Evolutionary conservation across 805 yeast species (phyloP).

Genomic region (Nematodospora valgi): DNA sequence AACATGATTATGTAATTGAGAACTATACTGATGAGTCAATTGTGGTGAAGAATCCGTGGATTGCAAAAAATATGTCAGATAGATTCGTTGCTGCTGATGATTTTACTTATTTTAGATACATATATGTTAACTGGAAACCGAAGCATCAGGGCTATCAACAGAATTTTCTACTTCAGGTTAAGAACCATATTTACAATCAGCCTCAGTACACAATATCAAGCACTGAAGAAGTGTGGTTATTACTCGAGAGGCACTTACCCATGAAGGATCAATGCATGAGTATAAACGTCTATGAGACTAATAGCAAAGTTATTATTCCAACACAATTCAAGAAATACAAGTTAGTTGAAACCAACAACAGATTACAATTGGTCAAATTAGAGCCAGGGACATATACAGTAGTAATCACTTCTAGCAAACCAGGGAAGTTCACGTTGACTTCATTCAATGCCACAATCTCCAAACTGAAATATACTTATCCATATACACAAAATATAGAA

Average conservation of each 20-base stretch:
- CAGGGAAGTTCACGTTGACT: slow-evolving; percentile 26
- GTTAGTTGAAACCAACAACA: slow-evolving; percentile 30
- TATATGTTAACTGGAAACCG: slow-evolving; percentile 73
- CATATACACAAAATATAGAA: slow-evolving; percentile 15
- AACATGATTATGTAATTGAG: slow-evolving; percentile 69
- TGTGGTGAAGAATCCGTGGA: slow-evolving; percentile 37
- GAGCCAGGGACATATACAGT: slow-evolving; percentile 26
- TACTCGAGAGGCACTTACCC: slow-evolving; percentile 48
- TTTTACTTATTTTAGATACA: slow-evolving; percentile 37
- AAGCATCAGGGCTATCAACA: slow-evolving; percentile 21
- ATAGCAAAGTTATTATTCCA: slow-evolving; percentile 20
- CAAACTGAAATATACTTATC: slow-evolving; percentile 29
- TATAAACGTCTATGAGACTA: slow-evolving; percentile 21
- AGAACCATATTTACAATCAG: slow-evolving; percentile 19
- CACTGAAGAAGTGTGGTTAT: slow-evolving; percentile 35
- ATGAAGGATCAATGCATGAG: slow-evolving; percentile 9
- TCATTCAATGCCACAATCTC: slow-evolving; percentile 16
- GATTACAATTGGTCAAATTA: slow-evolving; percentile 35
- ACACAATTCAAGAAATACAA: slow-evolving; percentile 19
- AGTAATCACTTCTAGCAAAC: slow-evolving; percentile 16
- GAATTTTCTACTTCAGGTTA: slow-evolving; percentile 19
- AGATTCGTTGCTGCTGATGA: slow-evolving; percentile 19
- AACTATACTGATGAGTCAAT: slow-evolving; percentile 18
- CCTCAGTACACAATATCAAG: slow-evolving; percentile 47
- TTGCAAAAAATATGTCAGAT: slow-evolving; percentile 13